These are phyloP conservation scores for Sextonia rubra DNA, from an alignment of 164 flowering plant genomes.

Conservation along the genomic window DNA sequence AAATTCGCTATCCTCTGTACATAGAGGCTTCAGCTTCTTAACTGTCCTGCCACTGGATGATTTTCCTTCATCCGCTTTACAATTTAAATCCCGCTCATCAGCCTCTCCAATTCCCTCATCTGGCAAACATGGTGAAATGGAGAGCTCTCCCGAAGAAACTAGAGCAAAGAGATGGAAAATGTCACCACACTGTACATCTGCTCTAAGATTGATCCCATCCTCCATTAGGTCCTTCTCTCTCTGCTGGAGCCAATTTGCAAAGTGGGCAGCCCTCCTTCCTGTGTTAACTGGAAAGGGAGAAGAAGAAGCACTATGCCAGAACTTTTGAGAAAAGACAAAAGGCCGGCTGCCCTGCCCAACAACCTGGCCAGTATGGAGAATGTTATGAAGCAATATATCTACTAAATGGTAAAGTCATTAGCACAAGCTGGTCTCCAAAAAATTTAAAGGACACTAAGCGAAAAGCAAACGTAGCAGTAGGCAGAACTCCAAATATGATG, in stretches of 20 bases:
- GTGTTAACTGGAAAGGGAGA: constrained; percentile 74
- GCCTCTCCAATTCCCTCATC: constrained; percentile 86
- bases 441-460: neutral
- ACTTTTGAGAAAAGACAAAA: constrained; percentile 68
- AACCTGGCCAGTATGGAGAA: constrained; percentile 26
- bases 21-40: constrained; percentile 45
- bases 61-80: constrained; percentile 43
- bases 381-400: neutral
- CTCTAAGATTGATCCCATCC: constrained; percentile 43
- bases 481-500: no score
- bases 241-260: constrained; percentile 62
- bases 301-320: constrained; percentile 56
- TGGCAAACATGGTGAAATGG: constrained; percentile 63
- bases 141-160: constrained; percentile 64
- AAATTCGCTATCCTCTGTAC: constrained; percentile 47
- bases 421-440: neutral
- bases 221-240: constrained; percentile 53
- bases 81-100: constrained; percentile 57
- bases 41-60: constrained; percentile 16
- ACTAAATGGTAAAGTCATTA: neutral
- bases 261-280: constrained; percentile 64
- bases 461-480: neutral
- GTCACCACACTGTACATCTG: constrained; percentile 83
- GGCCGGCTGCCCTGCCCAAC: constrained; percentile 54
- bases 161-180: constrained; percentile 62